Evolutionary conservation across 202 grass and related monocot species (phyloP), one percentile per base, ranked within the genome.

Genomic region (Digitaria exilis): DNA sequence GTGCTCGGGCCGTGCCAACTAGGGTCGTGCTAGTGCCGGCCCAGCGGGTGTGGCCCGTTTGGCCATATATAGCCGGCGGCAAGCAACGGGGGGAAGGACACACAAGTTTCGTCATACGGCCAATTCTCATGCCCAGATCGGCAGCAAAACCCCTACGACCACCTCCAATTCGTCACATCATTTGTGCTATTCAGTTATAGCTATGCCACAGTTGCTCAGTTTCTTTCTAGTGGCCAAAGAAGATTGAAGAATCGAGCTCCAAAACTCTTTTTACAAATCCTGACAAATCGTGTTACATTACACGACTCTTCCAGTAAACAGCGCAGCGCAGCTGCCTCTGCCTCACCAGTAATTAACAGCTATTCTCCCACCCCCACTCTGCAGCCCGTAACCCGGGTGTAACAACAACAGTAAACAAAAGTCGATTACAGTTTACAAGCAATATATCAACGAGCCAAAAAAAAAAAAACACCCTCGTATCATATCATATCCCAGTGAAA

Each of bases 401-500:
- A 39, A 9, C 19, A 80, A 25, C 45, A 86, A 9, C 81, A 39
- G n/a, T n/a, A n/a, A 69, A 87, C 50, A 84, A 81, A 52, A 71
- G 14, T 6, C 18, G 76, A 51, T 58, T 69, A 75, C 85, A 90
- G 80, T 76, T 87, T 87, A 84, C 80, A 90, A 49, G 74, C 65
- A 79, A 78, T 64, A 76, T 60, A 67, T 12, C 4, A 41, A 75
- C 21, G 19, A 83, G 28, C 37, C 3, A 35, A 45, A 48, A 82
- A 60, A 50, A 45, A 5, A 41, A n/a, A n/a, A n/a, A n/a, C n/a
- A n/a, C n/a, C 22, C 65, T 34, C n/a, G n/a, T n/a, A n/a, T 70
- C 51, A 71, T 34, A 67, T 70, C 77, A 48, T 22, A 71, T 54
- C 18, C 74, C 51, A 25, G 9, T 28, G 52, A 78, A 21, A 18